Conservation (phyloP, 2,329 filamentous ascomycete genomes). For the Venturiaceae sp. region DNA sequence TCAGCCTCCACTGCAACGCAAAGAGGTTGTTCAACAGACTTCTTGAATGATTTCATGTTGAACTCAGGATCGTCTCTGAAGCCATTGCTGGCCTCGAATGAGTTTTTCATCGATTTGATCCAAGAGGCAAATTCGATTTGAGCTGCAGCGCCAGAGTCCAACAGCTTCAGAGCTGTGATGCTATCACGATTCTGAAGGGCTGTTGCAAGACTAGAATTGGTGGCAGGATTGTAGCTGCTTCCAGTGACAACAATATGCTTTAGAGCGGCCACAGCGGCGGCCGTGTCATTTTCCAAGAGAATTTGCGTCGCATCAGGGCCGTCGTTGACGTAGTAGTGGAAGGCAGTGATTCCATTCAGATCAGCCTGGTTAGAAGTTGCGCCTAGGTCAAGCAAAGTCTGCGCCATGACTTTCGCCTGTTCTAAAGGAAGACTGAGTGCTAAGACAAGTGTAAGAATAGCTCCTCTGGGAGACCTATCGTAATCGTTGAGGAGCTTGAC, state of each 20-base stretch:
- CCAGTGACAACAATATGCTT: constrained; percentile 49
- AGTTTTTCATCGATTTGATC: constrained; percentile 36
- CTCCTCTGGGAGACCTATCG: constrained; percentile 41
- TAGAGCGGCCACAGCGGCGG: constrained; percentile 52
- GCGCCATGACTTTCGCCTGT: constrained; percentile 55
- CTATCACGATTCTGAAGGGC: constrained; percentile 48
- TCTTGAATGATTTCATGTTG: constrained; percentile 40
- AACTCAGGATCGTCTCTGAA: constrained; percentile 27
- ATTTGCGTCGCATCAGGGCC: constrained; percentile 37
- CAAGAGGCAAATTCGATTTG: constrained; percentile 55
- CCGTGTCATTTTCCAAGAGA: constrained; percentile 45
- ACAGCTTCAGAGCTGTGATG: constrained; percentile 47
- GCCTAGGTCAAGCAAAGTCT: constrained; percentile 57
- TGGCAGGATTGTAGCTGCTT: constrained; percentile 20
- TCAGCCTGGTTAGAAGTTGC: constrained; percentile 68
- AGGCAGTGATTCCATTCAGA: constrained; percentile 49
- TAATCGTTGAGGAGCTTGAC: constrained; percentile 51
- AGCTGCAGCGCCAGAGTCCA: constrained; percentile 52
- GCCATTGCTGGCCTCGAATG: constrained; percentile 27
- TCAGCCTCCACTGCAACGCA: constrained; percentile 47
- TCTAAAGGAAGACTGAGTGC: constrained; percentile 53
- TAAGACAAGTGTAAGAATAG: constrained; percentile 62
- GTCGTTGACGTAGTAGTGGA: constrained; percentile 54
- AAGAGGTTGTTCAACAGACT: constrained; percentile 52
- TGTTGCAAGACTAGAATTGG: constrained; percentile 44